Conservation (phyloP, 2,329 filamentous ascomycete genomes). For the Apiospora aurea region DNA sequence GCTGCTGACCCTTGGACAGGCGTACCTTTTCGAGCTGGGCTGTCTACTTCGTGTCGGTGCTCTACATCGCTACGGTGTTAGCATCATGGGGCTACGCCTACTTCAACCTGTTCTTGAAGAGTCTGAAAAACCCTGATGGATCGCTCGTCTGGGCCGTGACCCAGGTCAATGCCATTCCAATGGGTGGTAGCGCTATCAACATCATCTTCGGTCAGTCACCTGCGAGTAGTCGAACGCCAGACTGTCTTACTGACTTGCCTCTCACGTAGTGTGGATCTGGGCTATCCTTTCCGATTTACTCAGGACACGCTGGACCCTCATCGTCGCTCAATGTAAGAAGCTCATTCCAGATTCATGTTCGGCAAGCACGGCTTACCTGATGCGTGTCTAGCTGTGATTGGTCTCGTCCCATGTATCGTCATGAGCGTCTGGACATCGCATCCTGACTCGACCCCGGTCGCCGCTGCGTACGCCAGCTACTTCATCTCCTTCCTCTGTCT, state of each 20-base stretch:
- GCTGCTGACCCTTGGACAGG: slow-evolving; percentile 27
- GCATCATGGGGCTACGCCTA: slow-evolving; percentile 56
- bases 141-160: slow-evolving; percentile 49
- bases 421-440: slow-evolving; percentile 61
- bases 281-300: slow-evolving; percentile 58
- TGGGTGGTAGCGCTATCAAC: slow-evolving; percentile 55
- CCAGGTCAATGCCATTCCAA: slow-evolving; percentile 57
- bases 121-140: slow-evolving; percentile 49
- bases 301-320: slow-evolving; percentile 57
- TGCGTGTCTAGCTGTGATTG: slow-evolving; percentile 46
- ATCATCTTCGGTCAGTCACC: slow-evolving; percentile 47
- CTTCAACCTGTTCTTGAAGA: slow-evolving; percentile 52
- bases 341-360: neutral
- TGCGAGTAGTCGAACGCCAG: slow-evolving; percentile 21
- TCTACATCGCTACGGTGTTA: slow-evolving; percentile 54
- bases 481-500: slow-evolving; percentile 57
- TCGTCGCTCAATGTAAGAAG: slow-evolving; percentile 51
- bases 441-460: slow-evolving; percentile 49
- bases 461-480: slow-evolving; percentile 58
- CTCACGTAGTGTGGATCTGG: slow-evolving; percentile 57
- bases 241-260: neutral
- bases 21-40: slow-evolving; percentile 53
- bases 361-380: neutral
- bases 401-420: slow-evolving; percentile 55
- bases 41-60: slow-evolving; percentile 51